Conservation (phyloP, 306 rosid species). For the Prunus armeniaca region DNA sequence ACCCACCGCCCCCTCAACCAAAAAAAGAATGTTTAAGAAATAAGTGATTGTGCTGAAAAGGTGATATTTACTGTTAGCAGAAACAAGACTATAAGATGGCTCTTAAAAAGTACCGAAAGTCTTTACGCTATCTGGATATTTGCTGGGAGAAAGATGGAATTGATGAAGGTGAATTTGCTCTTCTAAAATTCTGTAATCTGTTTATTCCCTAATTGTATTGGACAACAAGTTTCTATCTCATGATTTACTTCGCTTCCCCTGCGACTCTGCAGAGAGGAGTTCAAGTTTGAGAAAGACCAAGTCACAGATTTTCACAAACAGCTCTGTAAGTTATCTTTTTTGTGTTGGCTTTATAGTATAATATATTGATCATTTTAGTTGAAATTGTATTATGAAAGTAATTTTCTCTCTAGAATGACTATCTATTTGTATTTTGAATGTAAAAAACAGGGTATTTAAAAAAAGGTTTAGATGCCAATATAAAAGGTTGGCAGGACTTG, state of each 20-base stretch:
- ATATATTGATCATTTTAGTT: not conserved
- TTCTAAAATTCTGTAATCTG: not conserved
- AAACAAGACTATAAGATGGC: constrained; percentile 87
- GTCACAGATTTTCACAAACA: constrained; percentile 90
- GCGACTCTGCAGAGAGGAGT: constrained; percentile 60
- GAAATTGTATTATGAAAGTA: not conserved
- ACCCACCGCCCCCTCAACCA: not conserved
- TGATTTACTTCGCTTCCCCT: constrained; percentile 11
- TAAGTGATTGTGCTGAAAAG: not conserved
- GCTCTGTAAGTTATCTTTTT: constrained; percentile 65
- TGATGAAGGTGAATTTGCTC: constrained; percentile 54
- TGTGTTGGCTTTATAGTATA: constrained; percentile 1
- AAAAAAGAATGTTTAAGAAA: not conserved
- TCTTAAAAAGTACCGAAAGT: constrained; percentile 74
- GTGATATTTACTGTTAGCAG: constrained; percentile 30
- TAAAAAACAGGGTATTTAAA: not conserved
- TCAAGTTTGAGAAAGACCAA: constrained; percentile 69
- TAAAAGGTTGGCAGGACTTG: not conserved
- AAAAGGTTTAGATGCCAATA: not conserved
- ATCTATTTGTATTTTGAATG: not conserved
- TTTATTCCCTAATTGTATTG: not conserved
- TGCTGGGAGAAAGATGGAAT: constrained; percentile 97
- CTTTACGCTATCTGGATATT: constrained; percentile 74
- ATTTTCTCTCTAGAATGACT: not conserved
- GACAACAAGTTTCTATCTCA: constrained; percentile 5